Evolutionary conservation across 2,329 filamentous ascomycete genomes (phyloP), one percentile per base, ranked within the genome.

Genomic region (Penicillium olsonii): DNA sequence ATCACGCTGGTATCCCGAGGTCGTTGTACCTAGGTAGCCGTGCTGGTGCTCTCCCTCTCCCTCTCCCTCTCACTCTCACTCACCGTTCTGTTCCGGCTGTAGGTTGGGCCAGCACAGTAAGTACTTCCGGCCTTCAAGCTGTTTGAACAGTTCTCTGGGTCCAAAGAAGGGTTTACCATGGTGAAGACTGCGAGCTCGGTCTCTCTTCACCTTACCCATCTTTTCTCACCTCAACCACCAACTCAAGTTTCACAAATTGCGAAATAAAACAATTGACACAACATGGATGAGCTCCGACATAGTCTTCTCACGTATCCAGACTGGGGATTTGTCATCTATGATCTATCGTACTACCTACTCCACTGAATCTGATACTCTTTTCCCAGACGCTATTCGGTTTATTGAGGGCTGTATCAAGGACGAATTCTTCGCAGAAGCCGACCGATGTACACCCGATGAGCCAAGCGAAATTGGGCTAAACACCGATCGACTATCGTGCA

Each of bases 261-360:
- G 27, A 29, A 29, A 29, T 14, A 29, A 29, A 5, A 29, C 27
- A 29, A 29, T 29, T 29, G 27, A 29, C 27, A 11, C 40, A 43
- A 39, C 14, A 48, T 48, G 45, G 24, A 48, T 24, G 40, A 48
- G 24, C 45, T 48, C 42, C 34, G 31, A 33, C 37, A 34, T 33
- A 43, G 26, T 29, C 45, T 48, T 48, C 6, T 12, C 26, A 34
- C 33, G 11, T 43, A 34, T 10, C 43, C 49, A 48, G 44, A 51
- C 45, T 56, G 50, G 53, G 53, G 48, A 44, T 56, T 51, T 22
- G 41, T 45, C 22, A 54, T 56, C 27, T 56, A 54, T 45, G 18
- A 54, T 56, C 27, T 56, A 54, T 45, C 51, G 51, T 26, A 54
- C 53, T n/a, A 56, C 47, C 45, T 56, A 48, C 45, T 46, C 47